Evolutionary conservation across 2,329 filamentous ascomycete genomes (phyloP).

Genomic region (Ophiocordyceps polyrhachis-furcata): DNA sequence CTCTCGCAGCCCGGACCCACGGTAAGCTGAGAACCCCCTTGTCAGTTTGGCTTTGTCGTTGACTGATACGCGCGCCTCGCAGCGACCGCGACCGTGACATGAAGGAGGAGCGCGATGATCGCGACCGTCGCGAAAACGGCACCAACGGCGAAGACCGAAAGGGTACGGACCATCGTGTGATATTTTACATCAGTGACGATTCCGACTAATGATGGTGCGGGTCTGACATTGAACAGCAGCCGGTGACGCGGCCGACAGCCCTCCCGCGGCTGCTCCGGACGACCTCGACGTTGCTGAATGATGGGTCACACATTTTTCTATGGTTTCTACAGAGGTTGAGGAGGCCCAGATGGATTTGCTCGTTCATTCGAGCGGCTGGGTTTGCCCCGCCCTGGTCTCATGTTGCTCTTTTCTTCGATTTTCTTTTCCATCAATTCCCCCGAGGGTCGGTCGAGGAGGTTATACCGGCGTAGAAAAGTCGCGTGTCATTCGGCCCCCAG

Average conservation of each 20-base stretch:
- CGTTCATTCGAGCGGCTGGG: background rate
- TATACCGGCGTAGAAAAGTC: background rate
- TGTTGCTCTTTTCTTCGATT: background rate
- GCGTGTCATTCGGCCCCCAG: background rate
- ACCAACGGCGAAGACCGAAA: slow-evolving; percentile 82
- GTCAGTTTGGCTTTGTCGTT: background rate
- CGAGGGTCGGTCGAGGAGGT: background rate
- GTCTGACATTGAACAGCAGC: background rate
- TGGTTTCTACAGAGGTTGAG: background rate
- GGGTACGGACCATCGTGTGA: slow-evolving; percentile 31
- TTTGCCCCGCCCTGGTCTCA: background rate
- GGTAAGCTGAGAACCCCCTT: slow-evolving; percentile 19
- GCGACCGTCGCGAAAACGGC: slow-evolving; percentile 56
- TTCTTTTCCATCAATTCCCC: background rate
- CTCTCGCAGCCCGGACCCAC: slow-evolving; percentile 49
- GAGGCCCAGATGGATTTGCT: background rate
- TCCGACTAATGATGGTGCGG: background rate
- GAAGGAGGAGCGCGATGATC: slow-evolving; percentile 51
- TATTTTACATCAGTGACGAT: background rate
- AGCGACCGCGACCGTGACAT: slow-evolving; percentile 35
- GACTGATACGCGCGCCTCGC: background rate
- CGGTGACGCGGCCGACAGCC: slow-evolving; percentile 36
- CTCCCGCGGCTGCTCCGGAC: slow-evolving; percentile 68
- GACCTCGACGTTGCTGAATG: slow-evolving; percentile 90
- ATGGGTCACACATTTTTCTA: slow-evolving; percentile 1